Evolutionary conservation across 768 basidiomycete genomes (phyloP), one percentile per base, ranked within the genome.

Genomic region (Clathrus columnatus): DNA sequence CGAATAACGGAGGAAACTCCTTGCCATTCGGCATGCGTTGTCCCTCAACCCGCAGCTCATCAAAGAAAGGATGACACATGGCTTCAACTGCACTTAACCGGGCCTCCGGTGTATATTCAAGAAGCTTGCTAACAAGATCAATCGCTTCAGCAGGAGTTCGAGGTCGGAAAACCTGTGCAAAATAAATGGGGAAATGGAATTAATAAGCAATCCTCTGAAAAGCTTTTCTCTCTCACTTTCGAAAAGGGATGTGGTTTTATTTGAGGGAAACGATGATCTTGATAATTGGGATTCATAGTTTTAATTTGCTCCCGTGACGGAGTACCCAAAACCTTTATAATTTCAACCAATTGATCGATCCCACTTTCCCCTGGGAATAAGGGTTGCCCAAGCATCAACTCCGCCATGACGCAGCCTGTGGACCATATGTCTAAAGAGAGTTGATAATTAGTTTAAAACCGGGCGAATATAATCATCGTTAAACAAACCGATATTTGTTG

Each of bases 241-340:
- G 86, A 87, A 77, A 98, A 98, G 0, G 94, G 94, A 67, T 98
- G 95, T n/a, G 94, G 92, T 69, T 95, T 93, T 77, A 99, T 99
- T 72, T 98, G 95, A 1, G 96, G 96, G 77, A 99, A 99, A 73
- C 98, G 97, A 82, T 99, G 96, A 68, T 99, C 96, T 96, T 98
- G 98, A 73, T 99, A 99, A 75, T 99, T 99, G 54, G 96, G 96
- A 72, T 99, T 99, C 96, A 99, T 99, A 62, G 96, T 98, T 84
- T 99, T 98, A 81, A 99, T 99, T 72, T 99, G 96, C 68, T 98
- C 96, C 62, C 95, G 78, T 57, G 96, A 94, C 2, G 96, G 96
- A 20, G 96, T 99, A 16, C 96, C 96, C 52, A 99, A 82, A 44
- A 99, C 93, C 71, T 99, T 99, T 84, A 99, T 99, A 64, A 99